Evolutionary conservation across 148 eudicot species (phyloP).

Genomic region (Chenopodium suecicum): DNA sequence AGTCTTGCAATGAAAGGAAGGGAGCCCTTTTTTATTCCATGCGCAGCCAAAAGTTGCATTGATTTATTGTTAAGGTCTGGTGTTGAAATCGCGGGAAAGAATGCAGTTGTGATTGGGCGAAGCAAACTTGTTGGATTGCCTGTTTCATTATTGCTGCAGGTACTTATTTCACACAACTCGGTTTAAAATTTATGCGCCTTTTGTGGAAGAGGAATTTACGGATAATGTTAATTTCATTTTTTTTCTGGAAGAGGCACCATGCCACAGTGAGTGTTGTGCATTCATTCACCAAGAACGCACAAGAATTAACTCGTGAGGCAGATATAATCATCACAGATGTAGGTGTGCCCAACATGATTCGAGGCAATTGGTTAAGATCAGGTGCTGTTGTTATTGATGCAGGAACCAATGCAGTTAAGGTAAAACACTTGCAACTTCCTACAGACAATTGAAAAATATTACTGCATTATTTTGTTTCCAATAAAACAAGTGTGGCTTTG

Average conservation of each 20-base stretch:
- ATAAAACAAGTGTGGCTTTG: background rate
- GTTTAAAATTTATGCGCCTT: background rate
- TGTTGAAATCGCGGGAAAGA: conserved; percentile 40
- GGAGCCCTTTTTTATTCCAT: conserved; percentile 52
- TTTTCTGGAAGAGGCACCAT: conserved; percentile 44
- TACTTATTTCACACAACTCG: conserved; percentile 9
- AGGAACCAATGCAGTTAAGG: conserved; percentile 50
- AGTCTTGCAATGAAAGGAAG: conserved; percentile 55
- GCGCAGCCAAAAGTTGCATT: conserved; percentile 52
- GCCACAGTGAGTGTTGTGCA: conserved; percentile 57
- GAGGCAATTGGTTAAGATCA: conserved; percentile 57
- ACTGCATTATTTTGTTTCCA: background rate
- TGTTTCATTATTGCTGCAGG: conserved; percentile 51
- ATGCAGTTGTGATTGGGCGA: conserved; percentile 52
- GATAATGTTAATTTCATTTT: conserved; percentile 19
- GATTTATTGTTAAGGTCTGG: conserved; percentile 44
- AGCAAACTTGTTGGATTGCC: conserved; percentile 60
- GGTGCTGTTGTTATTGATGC: conserved; percentile 58
- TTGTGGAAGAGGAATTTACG: background rate
- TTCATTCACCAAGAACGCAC: conserved; percentile 50
- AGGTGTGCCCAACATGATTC: conserved; percentile 50
- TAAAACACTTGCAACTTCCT: conserved; percentile 14
- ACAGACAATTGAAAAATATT: background rate
- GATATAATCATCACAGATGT: conserved; percentile 57
- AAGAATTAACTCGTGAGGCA: conserved; percentile 45